Percentiles rank a stretch among this genome's conserved stretches.
Conservation (phyloP, 2,329 filamentous ascomycete genomes). For the Purpureocillium takamizusanense region DNA sequence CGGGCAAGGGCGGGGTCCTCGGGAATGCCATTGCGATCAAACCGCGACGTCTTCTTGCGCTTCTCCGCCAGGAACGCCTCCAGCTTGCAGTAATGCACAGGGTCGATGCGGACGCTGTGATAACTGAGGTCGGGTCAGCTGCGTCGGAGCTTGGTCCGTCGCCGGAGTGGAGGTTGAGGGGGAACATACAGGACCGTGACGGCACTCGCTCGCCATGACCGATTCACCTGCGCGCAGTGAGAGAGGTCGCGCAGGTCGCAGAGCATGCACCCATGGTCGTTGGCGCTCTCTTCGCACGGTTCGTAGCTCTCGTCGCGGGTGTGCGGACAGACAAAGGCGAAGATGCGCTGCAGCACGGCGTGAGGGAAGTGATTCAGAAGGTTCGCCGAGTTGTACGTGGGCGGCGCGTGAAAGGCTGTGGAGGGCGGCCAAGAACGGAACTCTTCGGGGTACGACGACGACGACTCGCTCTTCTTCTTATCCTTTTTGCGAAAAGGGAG, state of each 20-base stretch:
- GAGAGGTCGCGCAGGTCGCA: slow-evolving; percentile 87
- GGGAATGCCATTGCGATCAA: slow-evolving; percentile 68
- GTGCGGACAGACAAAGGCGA: slow-evolving; percentile 78
- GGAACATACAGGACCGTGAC: slow-evolving; percentile 51
- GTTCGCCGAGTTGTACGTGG: slow-evolving; percentile 30
- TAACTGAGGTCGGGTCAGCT: slow-evolving; percentile 45
- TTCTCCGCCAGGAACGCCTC: slow-evolving; percentile 74
- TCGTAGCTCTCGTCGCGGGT: slow-evolving; percentile 68
- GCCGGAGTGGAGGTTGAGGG: too few species aligned
- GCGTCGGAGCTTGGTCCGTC: not conserved
- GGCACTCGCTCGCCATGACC: slow-evolving; percentile 55
- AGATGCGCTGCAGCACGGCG: slow-evolving; percentile 67
- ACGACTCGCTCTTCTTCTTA: slow-evolving; percentile 22
- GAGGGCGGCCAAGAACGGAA: slow-evolving; percentile 16
- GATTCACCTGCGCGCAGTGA: slow-evolving; percentile 66
- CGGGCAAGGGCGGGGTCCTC: slow-evolving; percentile 71
- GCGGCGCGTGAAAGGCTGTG: slow-evolving; percentile 20
- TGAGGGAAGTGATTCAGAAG: slow-evolving; percentile 50
- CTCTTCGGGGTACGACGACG: slow-evolving; percentile 15
- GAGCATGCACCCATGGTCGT: slow-evolving; percentile 79
- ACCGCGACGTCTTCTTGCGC: slow-evolving; percentile 64
- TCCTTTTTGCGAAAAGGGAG: slow-evolving; percentile 27
- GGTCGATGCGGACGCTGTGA: slow-evolving; percentile 82
- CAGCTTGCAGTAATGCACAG: slow-evolving; percentile 87
- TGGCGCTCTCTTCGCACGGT: slow-evolving; percentile 70